Evolutionary conservation across 2,329 filamentous ascomycete genomes (phyloP).

Genomic region (Colletotrichum zoysiae): DNA sequence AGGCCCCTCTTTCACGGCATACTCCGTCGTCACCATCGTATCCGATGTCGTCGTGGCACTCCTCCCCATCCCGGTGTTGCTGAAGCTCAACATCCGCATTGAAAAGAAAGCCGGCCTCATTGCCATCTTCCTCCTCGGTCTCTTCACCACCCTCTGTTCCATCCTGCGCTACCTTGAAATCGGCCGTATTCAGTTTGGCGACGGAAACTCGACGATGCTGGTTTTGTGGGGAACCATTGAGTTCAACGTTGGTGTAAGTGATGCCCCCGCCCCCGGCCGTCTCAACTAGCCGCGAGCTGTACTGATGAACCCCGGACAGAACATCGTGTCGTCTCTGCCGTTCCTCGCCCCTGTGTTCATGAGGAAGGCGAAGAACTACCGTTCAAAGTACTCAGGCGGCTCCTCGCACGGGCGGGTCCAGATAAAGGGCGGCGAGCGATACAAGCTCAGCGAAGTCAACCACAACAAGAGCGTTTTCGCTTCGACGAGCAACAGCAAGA

Average conservation of each 20-base stretch:
- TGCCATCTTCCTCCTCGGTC: conserved; percentile 63
- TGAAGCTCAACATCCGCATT: conserved; percentile 61
- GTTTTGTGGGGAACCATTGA: conserved; percentile 69
- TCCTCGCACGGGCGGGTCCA: conserved; percentile 45
- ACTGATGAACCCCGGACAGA: conserved; percentile 47
- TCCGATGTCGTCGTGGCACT: conserved; percentile 64
- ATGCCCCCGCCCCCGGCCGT: not conserved
- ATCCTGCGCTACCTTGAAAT: conserved; percentile 66
- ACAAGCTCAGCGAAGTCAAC: conserved; percentile 56
- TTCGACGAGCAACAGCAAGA: conserved; percentile 44
- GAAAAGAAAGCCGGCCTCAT: conserved; percentile 65
- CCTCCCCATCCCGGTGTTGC: conserved; percentile 63
- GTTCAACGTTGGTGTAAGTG: conserved; percentile 67
- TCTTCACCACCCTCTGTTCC: conserved; percentile 68
- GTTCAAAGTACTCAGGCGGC: conserved; percentile 52
- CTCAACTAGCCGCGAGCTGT: not conserved
- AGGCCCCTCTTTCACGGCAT: conserved; percentile 63
- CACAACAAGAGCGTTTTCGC: conserved; percentile 49
- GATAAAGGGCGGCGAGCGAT: conserved; percentile 49
- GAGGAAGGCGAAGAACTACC: conserved; percentile 57
- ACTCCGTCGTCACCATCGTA: conserved; percentile 64
- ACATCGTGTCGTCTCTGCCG: conserved; percentile 61
- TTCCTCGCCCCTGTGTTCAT: conserved; percentile 60
- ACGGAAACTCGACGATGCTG: conserved; percentile 68
- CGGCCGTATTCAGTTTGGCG: conserved; percentile 60